Conservation (phyloP, 108 stramenopile species). For the Cyclotella baltica region DNA sequence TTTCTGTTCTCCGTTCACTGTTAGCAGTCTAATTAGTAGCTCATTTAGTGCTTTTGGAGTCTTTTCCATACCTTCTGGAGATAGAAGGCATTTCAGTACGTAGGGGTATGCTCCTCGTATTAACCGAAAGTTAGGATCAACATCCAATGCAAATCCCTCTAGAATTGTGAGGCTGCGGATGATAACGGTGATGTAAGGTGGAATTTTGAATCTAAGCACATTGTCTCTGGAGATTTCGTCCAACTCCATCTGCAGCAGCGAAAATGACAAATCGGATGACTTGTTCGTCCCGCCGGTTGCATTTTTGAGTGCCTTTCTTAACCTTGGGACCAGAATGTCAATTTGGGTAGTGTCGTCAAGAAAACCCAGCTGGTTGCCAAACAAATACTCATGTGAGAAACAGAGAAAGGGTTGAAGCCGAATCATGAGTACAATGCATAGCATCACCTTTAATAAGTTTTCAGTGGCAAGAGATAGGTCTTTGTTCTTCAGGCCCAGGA, state of each 20-base stretch:
- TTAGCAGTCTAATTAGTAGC: constrained; percentile 73
- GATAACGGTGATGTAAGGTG: constrained; percentile 91
- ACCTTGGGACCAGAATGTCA: constrained; percentile 80
- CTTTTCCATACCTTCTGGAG: constrained; percentile 57
- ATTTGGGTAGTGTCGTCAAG: constrained; percentile 85
- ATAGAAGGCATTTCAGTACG: constrained; percentile 77
- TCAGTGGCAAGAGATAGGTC: constrained; percentile 84
- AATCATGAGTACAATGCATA: constrained; percentile 3
- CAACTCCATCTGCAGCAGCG: constrained; percentile 82
- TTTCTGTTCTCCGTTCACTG: constrained; percentile 74
- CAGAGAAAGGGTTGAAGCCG: background rate
- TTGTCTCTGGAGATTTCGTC: constrained; percentile 83
- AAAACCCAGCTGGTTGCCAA: constrained; percentile 73
- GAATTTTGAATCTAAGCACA: constrained; percentile 81
- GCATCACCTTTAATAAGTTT: constrained; percentile 78
- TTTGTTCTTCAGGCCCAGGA: constrained; percentile 89
- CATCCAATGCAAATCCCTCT: constrained; percentile 89
- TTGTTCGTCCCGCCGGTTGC: constrained; percentile 89
- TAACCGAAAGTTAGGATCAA: constrained; percentile 89
- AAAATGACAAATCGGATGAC: constrained; percentile 90
- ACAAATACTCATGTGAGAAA: constrained; percentile 13
- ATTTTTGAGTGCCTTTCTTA: constrained; percentile 79
- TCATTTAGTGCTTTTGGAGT: constrained; percentile 74
- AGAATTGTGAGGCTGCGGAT: constrained; percentile 92
- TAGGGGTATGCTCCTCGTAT: constrained; percentile 96